Evolutionary conservation across 202 grass and related monocot genomes (phyloP), one percentile per base, ranked within the genome.

Genomic region (Brachypodium distachyon): DNA sequence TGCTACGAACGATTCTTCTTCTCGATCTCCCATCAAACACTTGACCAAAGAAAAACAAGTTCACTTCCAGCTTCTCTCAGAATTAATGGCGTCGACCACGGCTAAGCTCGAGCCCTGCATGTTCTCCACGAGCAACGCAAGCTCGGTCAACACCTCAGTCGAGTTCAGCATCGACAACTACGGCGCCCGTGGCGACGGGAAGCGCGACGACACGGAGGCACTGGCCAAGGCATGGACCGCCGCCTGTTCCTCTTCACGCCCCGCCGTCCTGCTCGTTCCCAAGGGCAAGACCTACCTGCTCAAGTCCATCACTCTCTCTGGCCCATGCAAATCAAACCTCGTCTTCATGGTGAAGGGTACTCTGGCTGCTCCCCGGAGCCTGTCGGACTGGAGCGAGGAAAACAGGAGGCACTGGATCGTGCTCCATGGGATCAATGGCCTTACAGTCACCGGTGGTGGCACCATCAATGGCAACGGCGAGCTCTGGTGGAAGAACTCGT

Each of bases 401-500:
- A 69, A 72, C 48, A 27, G 34, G 22, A 80, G 67, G 29, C 63
- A 79, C 52, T 97, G 94, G 94, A 92, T 97, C 55, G 13, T 88
- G 70, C 79, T 94, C 79, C 52, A 70, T 0, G 17, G 22, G 40
- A 70, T 88, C 8, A 42, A 36, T 26, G 23, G 54, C 40, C 82
- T 97, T 18, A 60, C 49, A 4, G 49, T 97, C 6, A 57, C 19
- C 11, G 94, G 91, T 23, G 86, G 86, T n/a, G 94, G 94, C 16
- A 40, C 40, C n/a, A 27, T 97, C 32, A 39, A 92, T 7, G 94
- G 94, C n/a, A 97, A 88, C 34, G 90, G 94, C 26, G 78, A 97
- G 12, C 64, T 42, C 1, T 97, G 94, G 94, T 97, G 94, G 94
- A 7, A 70, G 29, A 65, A 89, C 29, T 93, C 94, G 22, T 97